Base-by-base conservation (phyloP, 257 asterid species). In the Thymus mandschuricus region DNA sequence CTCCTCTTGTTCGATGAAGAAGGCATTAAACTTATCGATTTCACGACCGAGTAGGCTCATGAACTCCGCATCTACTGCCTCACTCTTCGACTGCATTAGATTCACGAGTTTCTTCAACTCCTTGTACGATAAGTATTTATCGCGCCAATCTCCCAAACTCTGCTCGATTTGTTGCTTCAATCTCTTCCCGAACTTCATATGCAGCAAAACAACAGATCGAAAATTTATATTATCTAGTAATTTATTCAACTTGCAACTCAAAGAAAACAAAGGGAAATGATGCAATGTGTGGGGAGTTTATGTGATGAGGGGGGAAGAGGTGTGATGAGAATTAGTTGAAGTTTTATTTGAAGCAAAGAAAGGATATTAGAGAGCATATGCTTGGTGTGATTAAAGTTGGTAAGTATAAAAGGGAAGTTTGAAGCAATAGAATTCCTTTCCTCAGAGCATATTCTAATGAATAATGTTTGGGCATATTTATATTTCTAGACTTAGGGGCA, bases 101-200 rank as follows among this genome's bases (percentile, higher is more conserved):
- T 74, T 84, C 56, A 94, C 85, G 1, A 94, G 83, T 80, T 86
- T 85, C 84, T 94, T 94, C 72, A 91, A 66, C 13, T 88, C 88
- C 79, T 94, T 94, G 80, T 94, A 94, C 0, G 93, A 86, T 65
- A 89, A 61, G 60, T 68, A 94, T n/a, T 89, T 83, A 64, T 91
- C 89, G 9, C 85, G 78, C 98, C 97, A 91, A 6, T 80, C 95
- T 4, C 96, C 93, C 81, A 91, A 72, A 54, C 92, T 85, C 66
- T 89, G 95, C 64, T 89, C 79, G 46, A 82, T 84, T 11, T 91
- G 98, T 64, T 77, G 84, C 80, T 94, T 88, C 86, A 94, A 75
- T 72, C 97, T 80, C 86, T 94, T 94, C 10, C 99, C 98, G 49
- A 94, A 91, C 79, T 94, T 94, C 99, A 94, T 93, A 43, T 1